A percentile compares a stretch with the other conserved stretches of the same genome.
Evolutionary conservation across 495 filamentous ascomycete species (phyloP).

Genomic region (Penicillium nucicola): DNA sequence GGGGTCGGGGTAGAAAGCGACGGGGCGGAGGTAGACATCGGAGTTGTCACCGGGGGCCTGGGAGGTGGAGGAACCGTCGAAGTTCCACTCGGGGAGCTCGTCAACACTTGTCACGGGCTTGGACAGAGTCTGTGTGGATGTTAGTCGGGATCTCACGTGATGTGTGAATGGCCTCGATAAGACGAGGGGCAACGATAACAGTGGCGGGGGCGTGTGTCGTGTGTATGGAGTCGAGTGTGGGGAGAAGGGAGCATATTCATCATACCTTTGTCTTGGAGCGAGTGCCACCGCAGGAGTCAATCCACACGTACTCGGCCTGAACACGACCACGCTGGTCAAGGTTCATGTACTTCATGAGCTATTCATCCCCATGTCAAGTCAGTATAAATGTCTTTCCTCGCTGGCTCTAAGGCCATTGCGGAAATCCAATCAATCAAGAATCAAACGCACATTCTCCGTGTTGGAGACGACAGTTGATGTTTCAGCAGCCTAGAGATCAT

Average conservation of each 20-base stretch:
- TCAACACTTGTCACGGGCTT: conserved; percentile 61
- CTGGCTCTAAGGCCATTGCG: conserved; percentile 32
- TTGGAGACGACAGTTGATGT: conserved; percentile 60
- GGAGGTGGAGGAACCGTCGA: conserved; percentile 92
- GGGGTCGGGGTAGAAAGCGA: conserved; percentile 87
- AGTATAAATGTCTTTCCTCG: conserved; percentile 40
- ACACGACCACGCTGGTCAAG: conserved; percentile 83
- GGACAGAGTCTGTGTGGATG: conserved; percentile 64
- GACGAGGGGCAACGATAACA: too few relatives aligned
- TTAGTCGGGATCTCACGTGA: conserved; percentile 30
- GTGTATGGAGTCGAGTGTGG: neutral
- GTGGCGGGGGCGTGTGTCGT: too few relatives aligned
- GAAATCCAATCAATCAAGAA: conserved; percentile 31
- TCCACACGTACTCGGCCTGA: conserved; percentile 98
- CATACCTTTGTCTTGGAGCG: conserved; percentile 93
- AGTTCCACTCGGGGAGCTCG: conserved; percentile 98
- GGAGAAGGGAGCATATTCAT: conserved; percentile 16
- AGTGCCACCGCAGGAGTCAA: conserved; percentile 72
- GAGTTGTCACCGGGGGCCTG: conserved; percentile 97
- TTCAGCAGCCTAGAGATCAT: conserved; percentile 38
- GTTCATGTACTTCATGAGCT: conserved; percentile 89
- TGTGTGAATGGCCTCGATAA: neutral
- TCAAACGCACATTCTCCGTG: conserved; percentile 63
- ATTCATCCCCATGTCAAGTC: conserved; percentile 31
- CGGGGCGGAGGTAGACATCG: conserved; percentile 94